These are phyloP conservation scores for Stemphylium lycopersici DNA, from an alignment of 2,329 filamentous ascomycete genomes.

Conservation along the genomic window DNA sequence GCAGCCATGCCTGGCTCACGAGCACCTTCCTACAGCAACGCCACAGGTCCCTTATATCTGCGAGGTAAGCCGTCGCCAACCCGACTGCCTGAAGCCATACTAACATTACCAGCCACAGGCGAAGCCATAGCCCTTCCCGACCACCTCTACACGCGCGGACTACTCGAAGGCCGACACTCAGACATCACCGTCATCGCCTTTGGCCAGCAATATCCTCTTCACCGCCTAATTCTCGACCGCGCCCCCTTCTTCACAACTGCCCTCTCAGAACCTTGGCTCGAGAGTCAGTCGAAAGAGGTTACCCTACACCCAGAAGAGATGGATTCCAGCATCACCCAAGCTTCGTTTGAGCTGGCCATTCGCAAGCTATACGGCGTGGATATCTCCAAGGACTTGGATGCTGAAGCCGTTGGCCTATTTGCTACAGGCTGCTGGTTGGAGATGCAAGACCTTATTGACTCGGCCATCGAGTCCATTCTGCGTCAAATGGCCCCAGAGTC, in stretches of 20 bases:
- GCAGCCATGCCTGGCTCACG: conserved; percentile 47
- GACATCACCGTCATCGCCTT: conserved; percentile 62
- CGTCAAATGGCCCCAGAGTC: conserved; percentile 60
- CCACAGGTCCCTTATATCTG: conserved; percentile 43
- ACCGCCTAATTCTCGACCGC: conserved; percentile 61
- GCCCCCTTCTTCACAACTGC: conserved; percentile 63
- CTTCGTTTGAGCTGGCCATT: conserved; percentile 61
- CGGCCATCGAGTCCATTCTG: conserved; percentile 60
- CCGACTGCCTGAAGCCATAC: background rate
- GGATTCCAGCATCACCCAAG: conserved; percentile 59
- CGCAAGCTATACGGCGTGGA: conserved; percentile 61
- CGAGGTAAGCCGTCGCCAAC: conserved; percentile 26
- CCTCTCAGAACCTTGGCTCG: conserved; percentile 62
- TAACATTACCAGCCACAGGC: conserved; percentile 36
- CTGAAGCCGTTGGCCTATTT: conserved; percentile 61
- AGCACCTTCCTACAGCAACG: conserved; percentile 51
- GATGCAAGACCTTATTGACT: conserved; percentile 62
- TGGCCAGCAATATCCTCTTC: conserved; percentile 58
- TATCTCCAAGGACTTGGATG: conserved; percentile 57
- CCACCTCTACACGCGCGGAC: conserved; percentile 60
- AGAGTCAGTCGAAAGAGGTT: conserved; percentile 60
- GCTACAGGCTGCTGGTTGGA: conserved; percentile 64
- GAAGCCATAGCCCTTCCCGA: conserved; percentile 54
- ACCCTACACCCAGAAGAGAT: conserved; percentile 60
- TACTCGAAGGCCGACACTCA: conserved; percentile 59